These are phyloP conservation scores for Arthrobotrys entomopaga DNA, from an alignment of 2,329 filamentous ascomycete species.

Conservation along the genomic window DNA sequence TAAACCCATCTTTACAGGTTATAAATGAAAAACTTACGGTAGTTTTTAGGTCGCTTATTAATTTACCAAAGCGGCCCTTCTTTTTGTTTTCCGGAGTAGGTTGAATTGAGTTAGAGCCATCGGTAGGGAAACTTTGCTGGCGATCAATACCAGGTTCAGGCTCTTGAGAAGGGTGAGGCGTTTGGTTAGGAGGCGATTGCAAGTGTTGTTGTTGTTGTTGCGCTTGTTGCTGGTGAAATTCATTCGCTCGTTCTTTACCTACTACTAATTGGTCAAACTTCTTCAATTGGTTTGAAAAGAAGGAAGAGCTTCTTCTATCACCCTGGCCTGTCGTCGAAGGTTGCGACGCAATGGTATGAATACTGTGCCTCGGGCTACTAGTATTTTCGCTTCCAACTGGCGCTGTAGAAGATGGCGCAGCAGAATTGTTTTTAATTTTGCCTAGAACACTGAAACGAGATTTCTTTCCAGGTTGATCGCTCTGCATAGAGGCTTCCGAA, in stretches of 20 bases:
- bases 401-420: slow-evolving; percentile 17
- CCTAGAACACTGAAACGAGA: slow-evolving; percentile 41
- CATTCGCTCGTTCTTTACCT: slow-evolving; percentile 46
- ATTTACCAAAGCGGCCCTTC: slow-evolving; percentile 38
- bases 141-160: slow-evolving; percentile 40
- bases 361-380: slow-evolving; percentile 39
- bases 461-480: slow-evolving; percentile 38
- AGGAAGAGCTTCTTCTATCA: slow-evolving; percentile 43
- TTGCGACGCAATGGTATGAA: slow-evolving; percentile 43
- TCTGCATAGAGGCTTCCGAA: slow-evolving; percentile 34
- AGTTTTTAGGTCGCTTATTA: slow-evolving; percentile 45
- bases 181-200: slow-evolving; percentile 24
- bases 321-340: slow-evolving; percentile 22
- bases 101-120: slow-evolving; percentile 42
- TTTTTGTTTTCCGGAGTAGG: slow-evolving; percentile 38
- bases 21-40: slow-evolving; percentile 18
- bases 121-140: slow-evolving; percentile 39
- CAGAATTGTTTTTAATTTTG: slow-evolving; percentile 24
- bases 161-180: neutral
- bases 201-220: slow-evolving; percentile 10
- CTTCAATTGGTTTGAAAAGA: slow-evolving; percentile 40
- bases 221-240: slow-evolving; percentile 38
- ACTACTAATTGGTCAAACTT: slow-evolving; percentile 47
- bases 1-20: neutral
- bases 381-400: slow-evolving; percentile 15